phyloP scores from a whole-genome alignment of 1,284 basidiomycete genomes.

The Kwoniella shivajii region DNA sequence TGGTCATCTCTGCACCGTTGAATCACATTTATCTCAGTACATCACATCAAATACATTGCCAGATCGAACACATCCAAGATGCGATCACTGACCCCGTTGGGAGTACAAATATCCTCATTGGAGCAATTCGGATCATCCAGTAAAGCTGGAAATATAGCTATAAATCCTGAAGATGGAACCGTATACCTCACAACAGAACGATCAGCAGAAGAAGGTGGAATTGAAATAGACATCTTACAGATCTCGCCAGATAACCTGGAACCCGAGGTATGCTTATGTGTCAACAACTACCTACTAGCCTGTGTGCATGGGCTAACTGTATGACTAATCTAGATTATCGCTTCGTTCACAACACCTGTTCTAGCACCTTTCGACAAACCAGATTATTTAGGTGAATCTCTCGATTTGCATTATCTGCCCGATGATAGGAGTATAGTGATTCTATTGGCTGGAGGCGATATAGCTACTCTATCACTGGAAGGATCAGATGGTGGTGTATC shows the following conservation, averaged over 20 bases:
- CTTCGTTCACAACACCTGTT: constrained; percentile 38
- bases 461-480: constrained; percentile 64
- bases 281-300: background rate
- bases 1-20: background rate
- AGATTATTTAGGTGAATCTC: constrained; percentile 56
- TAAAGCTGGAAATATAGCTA: constrained; percentile 22
- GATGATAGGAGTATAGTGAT: constrained; percentile 67
- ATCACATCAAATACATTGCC: too few relatives aligned
- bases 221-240: constrained; percentile 66
- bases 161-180: constrained; percentile 69
- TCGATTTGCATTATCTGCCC: constrained; percentile 66
- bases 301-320: background rate
- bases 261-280: constrained; percentile 25
- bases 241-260: constrained; percentile 42
- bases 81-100: constrained; percentile 18
- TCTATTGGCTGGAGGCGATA: constrained; percentile 74
- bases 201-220: constrained; percentile 58
- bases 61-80: constrained; percentile 1
- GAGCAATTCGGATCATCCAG: constrained; percentile 10
- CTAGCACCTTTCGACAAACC: constrained; percentile 40
- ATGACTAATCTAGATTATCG: constrained; percentile 23
- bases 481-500: constrained; percentile 59
- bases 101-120: constrained; percentile 6
- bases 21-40: background rate
- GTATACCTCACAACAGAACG: constrained; percentile 64